phyloP scores from a whole-genome alignment of 2,329 filamentous ascomycete species.

The Elsinoe fawcettii region DNA sequence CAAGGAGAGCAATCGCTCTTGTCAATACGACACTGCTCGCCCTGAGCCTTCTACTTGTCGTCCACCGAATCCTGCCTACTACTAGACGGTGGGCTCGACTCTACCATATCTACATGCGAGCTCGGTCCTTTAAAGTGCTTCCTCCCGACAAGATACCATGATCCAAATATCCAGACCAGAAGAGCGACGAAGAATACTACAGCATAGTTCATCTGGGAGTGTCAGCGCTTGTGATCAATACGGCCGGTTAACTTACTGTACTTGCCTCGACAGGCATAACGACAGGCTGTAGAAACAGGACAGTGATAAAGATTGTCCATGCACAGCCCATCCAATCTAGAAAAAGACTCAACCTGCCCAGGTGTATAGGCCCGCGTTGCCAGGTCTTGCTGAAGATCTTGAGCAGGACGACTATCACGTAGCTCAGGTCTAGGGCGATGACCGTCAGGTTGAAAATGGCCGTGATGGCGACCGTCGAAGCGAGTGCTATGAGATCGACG shows the following conservation, averaged over 20 bases:
- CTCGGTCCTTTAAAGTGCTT: background rate
- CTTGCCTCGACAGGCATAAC: background rate
- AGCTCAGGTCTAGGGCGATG: conserved; percentile 44
- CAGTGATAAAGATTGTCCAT: background rate
- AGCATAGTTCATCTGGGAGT: background rate
- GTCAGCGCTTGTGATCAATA: background rate
- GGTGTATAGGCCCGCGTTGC: background rate
- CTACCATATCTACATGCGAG: background rate
- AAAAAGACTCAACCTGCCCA: background rate
- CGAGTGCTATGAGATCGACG: conserved; percentile 53
- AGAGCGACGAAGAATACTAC: background rate
- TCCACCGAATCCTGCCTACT: background rate
- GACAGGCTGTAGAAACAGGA: background rate
- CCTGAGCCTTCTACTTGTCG: background rate
- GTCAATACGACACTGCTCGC: background rate
- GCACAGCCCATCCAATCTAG: background rate
- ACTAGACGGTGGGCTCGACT: background rate
- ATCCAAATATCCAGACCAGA: background rate
- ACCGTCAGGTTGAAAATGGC: conserved; percentile 50
- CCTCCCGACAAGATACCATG: background rate
- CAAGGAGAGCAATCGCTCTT: background rate
- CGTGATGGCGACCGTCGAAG: conserved; percentile 46
- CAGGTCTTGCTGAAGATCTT: background rate
- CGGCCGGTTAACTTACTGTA: background rate
- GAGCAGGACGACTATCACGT: conserved; percentile 24